A percentile compares a stretch with the other conserved stretches of the same genome.
These are phyloP conservation scores for Nowakowskiella sp. DNA, from an alignment of 192 early-diverging fungal species.

Conservation along the genomic window DNA sequence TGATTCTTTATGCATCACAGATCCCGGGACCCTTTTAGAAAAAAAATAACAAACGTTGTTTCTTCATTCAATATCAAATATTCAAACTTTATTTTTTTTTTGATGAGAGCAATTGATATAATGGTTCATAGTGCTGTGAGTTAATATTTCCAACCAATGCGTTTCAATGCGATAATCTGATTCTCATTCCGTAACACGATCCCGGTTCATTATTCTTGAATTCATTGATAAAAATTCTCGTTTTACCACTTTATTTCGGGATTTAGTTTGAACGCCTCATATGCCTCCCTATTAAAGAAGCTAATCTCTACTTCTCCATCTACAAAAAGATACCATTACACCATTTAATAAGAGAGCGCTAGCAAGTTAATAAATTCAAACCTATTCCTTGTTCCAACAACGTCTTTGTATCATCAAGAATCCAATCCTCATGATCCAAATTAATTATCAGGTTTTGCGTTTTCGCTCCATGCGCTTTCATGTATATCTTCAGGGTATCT, in stretches of 20 bases:
- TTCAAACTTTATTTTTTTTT: no score
- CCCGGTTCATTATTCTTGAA: no score
- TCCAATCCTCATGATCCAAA: slow-evolving; percentile 58
- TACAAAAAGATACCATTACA: slow-evolving; percentile 15
- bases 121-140: no score
- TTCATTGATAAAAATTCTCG: no score
- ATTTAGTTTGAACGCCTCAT: slow-evolving; percentile 61
- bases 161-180: no score
- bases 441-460: slow-evolving; percentile 84
- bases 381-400: slow-evolving; percentile 54
- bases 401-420: slow-evolving; percentile 49
- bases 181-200: no score
- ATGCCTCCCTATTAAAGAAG: slow-evolving; percentile 64
- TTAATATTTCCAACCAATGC: no score
- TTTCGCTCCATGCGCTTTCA: slow-evolving; percentile 65
- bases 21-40: no score
- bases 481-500: slow-evolving; percentile 75
- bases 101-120: no score
- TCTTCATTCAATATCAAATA: no score
- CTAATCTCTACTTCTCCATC: slow-evolving; percentile 79
- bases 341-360: background rate
- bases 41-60: no score
- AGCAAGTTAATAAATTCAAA: slow-evolving; percentile 17
- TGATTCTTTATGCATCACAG: no score
- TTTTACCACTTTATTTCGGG: slow-evolving; percentile 83